Conservation (phyloP, 768 basidiomycete genomes). For the Leucocoprinus sp. region DNA sequence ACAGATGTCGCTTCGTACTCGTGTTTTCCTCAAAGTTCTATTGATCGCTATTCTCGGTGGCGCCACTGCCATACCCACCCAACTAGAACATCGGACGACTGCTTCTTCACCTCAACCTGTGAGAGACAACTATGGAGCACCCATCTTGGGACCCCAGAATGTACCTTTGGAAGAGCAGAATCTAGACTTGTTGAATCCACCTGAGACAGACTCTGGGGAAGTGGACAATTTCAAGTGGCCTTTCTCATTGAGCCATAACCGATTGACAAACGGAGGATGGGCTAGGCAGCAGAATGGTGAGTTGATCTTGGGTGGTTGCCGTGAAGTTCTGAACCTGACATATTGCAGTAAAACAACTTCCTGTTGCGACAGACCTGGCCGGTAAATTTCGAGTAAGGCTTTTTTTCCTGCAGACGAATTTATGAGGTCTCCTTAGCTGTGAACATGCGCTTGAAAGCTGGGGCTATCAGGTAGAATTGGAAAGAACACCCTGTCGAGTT, state of each 20-base stretch:
- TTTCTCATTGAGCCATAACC: constrained; percentile 51
- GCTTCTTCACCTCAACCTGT: constrained; percentile 29
- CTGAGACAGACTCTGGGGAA: constrained; percentile 50
- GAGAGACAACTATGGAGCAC: constrained; percentile 35
- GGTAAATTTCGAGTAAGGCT: constrained; percentile 20
- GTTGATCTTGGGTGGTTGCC: constrained; percentile 11
- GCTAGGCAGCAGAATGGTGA: constrained; percentile 52
- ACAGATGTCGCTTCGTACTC: too few species aligned
- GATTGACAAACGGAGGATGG: constrained; percentile 58
- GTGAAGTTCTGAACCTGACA: neutral
- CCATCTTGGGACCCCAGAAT: constrained; percentile 52
- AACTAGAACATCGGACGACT: too few species aligned
- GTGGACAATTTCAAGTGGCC: constrained; percentile 60
- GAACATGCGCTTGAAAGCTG: constrained; percentile 48
- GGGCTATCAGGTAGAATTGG: constrained; percentile 36
- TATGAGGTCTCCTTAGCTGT: constrained; percentile 25
- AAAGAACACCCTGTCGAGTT: too few species aligned
- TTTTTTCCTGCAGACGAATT: neutral
- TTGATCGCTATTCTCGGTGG: too few species aligned
- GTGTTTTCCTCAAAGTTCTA: too few species aligned
- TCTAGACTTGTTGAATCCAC: constrained; percentile 49
- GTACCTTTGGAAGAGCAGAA: constrained; percentile 47
- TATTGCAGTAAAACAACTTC: constrained; percentile 34
- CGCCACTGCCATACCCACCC: too few species aligned
- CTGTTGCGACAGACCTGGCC: constrained; percentile 34